Evolutionary conservation across 345 rosid genomes (phyloP), one percentile per base, ranked within the genome.

Genomic region (Erucastrum elatum): DNA sequence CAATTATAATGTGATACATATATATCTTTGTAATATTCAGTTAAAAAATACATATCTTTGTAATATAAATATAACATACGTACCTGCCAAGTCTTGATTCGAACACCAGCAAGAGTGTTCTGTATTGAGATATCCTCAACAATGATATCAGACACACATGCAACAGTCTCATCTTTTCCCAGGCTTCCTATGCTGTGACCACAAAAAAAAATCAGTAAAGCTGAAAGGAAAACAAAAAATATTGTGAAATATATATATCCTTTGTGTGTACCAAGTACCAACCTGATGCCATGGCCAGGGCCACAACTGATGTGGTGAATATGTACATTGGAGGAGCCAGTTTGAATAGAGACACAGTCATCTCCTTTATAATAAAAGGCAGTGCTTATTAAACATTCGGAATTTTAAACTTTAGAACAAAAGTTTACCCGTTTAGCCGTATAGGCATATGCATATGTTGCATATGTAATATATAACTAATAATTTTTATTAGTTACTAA

Each of bases 261-360:
- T 56, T 56, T 63, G 11, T 63, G 16, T 33, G 26, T 29, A 74
- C 21, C 21, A 21, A 21, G 21, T 21, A 21, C n/a, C 17, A 79
- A 92, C 97, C 98, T 94, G 35, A 91, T 89, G 0, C 98, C 98
- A 80, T 91, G 98, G n/a, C 97, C 97, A 41, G 98, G 97, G 72
- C 98, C 94, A 53, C 97, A 91, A 76, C 77, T 86, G 37, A 88
- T 86, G 37, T 90, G 91, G 79, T 90, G 97, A 37, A 94, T 74
- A 74, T 91, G 90, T 34, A 91, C 77, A 65, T 90, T 87, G 26
- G 93, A 86, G 87, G 93, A 90, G 64, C 97, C 98, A 4, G 92
- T 91, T 81, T 87, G 97, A 63, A 90, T 90, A 78, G 98, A 94
- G 59, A 94, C 79, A 85, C 97, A 91, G 83, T 90, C 98, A 87